These are phyloP conservation scores for Botrytis fabae DNA, from an alignment of 2,329 filamentous ascomycete species.

Conservation along the genomic window DNA sequence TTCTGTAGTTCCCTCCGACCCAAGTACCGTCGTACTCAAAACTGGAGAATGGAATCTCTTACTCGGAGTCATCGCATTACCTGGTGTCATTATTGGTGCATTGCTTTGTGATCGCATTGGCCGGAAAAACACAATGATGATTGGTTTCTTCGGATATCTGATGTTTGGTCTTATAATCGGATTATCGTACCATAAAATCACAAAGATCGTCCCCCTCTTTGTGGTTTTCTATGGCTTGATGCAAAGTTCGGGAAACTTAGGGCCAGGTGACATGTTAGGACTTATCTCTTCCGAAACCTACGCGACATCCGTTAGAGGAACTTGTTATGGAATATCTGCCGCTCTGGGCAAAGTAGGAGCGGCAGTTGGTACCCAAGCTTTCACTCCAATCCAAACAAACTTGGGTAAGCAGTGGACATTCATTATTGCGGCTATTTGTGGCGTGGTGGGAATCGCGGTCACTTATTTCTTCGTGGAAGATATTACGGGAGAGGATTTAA, in stretches of 20 bases:
- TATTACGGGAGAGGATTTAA: conserved; percentile 48
- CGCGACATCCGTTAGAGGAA: conserved; percentile 53
- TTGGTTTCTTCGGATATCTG: conserved; percentile 52
- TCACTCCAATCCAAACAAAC: conserved; percentile 48
- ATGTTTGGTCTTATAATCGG: conserved; percentile 55
- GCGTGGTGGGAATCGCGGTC: conserved; percentile 49
- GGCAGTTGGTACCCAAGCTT: conserved; percentile 52
- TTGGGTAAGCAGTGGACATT: conserved; percentile 53
- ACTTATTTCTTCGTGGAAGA: conserved; percentile 51
- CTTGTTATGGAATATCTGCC: conserved; percentile 52
- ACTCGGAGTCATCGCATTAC: conserved; percentile 47
- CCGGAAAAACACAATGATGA: conserved; percentile 52
- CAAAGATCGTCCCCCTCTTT: conserved; percentile 52
- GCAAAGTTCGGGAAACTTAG: conserved; percentile 51
- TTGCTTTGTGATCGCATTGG: conserved; percentile 50
- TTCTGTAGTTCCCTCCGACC: conserved; percentile 42
- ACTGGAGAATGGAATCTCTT: conserved; percentile 53
- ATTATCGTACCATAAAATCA: conserved; percentile 49
- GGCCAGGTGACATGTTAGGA: conserved; percentile 53
- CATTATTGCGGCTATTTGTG: conserved; percentile 53
- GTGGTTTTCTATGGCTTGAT: conserved; percentile 54
- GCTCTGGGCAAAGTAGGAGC: conserved; percentile 54
- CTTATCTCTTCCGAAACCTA: conserved; percentile 53
- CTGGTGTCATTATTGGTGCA: conserved; percentile 52
- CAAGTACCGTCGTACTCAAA: conserved; percentile 39